A percentile compares a stretch with the other conserved stretches of the same genome.
Conservation (phyloP, 352 stramenopile genomes). For the Blastocystis sp. region DNA sequence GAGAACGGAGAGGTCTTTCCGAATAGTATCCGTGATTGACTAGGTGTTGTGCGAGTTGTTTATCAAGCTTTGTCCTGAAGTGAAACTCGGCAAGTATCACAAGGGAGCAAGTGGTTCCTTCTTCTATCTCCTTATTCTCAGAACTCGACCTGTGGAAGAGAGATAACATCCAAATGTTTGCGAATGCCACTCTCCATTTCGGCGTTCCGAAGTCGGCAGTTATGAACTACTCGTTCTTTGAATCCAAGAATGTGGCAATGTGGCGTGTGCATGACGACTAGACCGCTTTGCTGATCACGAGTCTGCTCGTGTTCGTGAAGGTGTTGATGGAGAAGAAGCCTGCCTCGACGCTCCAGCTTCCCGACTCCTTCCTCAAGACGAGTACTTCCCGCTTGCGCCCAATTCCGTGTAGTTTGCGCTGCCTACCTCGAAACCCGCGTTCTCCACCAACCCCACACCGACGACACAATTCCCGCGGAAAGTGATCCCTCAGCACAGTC, state of each 20-base stretch:
- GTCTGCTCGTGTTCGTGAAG: slow-evolving; percentile 65
- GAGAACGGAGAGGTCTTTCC: slow-evolving; percentile 19
- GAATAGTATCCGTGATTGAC: background rate
- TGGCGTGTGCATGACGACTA: background rate
- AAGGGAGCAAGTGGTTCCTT: slow-evolving; percentile 16
- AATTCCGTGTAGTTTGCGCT: slow-evolving; percentile 18
- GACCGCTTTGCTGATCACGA: slow-evolving; percentile 49
- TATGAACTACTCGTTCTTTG: slow-evolving; percentile 68
- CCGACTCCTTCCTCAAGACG: slow-evolving; percentile 53
- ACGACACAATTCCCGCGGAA: no score
- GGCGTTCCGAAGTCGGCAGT: slow-evolving; percentile 60
- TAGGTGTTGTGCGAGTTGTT: slow-evolving; percentile 65
- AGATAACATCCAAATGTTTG: slow-evolving; percentile 64
- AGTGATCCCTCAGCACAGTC: no score
- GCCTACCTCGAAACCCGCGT: slow-evolving; percentile 61
- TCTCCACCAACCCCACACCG: slow-evolving; percentile 27
- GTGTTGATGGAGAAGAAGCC: slow-evolving; percentile 56
- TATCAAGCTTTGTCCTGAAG: slow-evolving; percentile 29
- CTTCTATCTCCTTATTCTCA: background rate
- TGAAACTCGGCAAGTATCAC: slow-evolving; percentile 26
- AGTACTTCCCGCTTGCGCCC: background rate
- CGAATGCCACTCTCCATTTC: slow-evolving; percentile 44
- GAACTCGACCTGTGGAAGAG: slow-evolving; percentile 60
- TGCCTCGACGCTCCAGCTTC: slow-evolving; percentile 11
- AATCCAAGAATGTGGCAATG: slow-evolving; percentile 25